These are phyloP conservation scores for Verticillium nonalfalfae DNA, from an alignment of 2,329 filamentous ascomycete genomes.

Conservation along the genomic window DNA sequence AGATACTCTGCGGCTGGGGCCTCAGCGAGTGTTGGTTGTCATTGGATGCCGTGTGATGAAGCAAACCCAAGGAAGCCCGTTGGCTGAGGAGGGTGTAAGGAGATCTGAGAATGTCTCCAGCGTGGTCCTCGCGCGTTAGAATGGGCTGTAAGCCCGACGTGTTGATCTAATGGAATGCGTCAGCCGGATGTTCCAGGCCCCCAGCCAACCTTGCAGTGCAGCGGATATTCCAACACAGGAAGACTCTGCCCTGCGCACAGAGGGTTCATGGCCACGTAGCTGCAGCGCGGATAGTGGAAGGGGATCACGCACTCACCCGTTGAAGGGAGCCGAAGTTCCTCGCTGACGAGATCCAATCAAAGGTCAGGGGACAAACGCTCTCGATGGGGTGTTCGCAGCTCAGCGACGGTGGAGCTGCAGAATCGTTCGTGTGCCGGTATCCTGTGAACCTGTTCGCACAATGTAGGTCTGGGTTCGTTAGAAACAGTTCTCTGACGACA, in stretches of 20 bases:
- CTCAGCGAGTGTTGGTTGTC: slow-evolving; percentile 8
- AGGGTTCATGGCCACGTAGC: slow-evolving; percentile 7
- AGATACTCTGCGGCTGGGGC: neutral
- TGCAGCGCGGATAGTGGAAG: slow-evolving; percentile 1
- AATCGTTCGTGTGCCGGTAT: slow-evolving; percentile 5
- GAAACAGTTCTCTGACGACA: slow-evolving; percentile 7
- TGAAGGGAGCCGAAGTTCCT: slow-evolving; percentile 2
- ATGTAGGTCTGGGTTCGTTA: slow-evolving; percentile 4
- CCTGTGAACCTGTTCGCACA: slow-evolving; percentile 12
- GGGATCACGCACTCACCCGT: slow-evolving; percentile 13
- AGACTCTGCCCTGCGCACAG: neutral
- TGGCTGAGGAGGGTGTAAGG: too few species aligned
- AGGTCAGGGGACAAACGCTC: slow-evolving; percentile 7
- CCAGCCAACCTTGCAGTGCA: neutral
- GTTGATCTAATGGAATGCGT: neutral
- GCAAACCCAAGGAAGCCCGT: slow-evolving; percentile 7
- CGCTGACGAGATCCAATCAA: slow-evolving; percentile 6
- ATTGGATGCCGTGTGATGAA: slow-evolving; percentile 5
- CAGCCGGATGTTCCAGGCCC: neutral
- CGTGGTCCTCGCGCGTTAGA: neutral
- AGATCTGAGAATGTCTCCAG: slow-evolving; percentile 8
- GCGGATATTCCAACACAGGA: neutral
- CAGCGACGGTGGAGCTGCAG: slow-evolving; percentile 6
- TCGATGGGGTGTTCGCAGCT: slow-evolving; percentile 6
- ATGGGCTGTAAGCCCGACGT: neutral